Base-by-base conservation (phyloP, 164 flowering plant genomes). In the Hamamelis virginiana region DNA sequence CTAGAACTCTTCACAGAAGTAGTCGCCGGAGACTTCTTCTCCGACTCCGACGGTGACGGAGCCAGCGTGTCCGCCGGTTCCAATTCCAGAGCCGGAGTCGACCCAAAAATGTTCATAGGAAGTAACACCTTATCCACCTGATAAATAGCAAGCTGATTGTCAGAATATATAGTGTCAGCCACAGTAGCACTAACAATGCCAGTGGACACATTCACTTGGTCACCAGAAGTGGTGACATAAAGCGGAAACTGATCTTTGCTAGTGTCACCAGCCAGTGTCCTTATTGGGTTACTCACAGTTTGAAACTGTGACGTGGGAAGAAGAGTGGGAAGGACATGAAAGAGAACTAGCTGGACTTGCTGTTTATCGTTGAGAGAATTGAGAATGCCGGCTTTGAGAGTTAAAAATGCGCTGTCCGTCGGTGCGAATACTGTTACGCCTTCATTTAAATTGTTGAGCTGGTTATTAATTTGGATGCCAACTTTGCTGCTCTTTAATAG, bases 381-480 rank as follows among this genome's bases (percentile, higher is more conserved):
- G n/a, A 94, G 82, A 11, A 91, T 85, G 16, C 98, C 97, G 0
- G 92, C 1, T 50, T 78, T 73, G 44, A 91, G 93, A 53, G 46
- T 55, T 13, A 90, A 71, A 71, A 94, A 94, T 53, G 95, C 92
- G 48, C 71, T 77, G 52, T 94, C 94, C 0, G 91, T 76, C 0
- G 98, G 98, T 0, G 94, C 97, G 27, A 93, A 85, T 0, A 93
- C 6, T 62, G 97, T 91, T 0, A 93, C 9, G 5, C 95, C 96
- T 13, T 81, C 80, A 77, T 84, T 84, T 56, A 96, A 78, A 71
- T 82, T 84, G 81, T 87, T 89, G 72, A 95, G 90, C 69, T 91
- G 91, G 15, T 75, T 73, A 72, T 77, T 71, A 73, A 95, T 82
- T 63, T 84, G 96, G 66, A 80, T 82, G 0, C 62, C 82, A 10